These are phyloP conservation scores for Phytopythium delawarense DNA, from an alignment of 352 stramenopile genomes.

Conservation along the genomic window DNA sequence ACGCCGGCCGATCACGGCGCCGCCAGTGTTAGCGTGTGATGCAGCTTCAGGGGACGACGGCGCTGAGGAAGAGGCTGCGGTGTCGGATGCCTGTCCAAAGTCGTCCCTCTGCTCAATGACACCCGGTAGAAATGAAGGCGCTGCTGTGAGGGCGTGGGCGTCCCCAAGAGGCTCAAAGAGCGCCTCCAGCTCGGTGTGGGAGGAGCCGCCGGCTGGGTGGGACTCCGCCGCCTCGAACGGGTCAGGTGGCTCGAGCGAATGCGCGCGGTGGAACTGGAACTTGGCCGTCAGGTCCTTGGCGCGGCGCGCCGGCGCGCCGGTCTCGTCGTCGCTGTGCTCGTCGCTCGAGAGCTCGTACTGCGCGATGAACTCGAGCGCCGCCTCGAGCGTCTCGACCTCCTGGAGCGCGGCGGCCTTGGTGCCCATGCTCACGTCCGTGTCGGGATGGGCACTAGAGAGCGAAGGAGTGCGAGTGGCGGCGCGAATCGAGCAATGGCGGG, in stretches of 20 bases:
- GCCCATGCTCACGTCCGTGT: not conserved
- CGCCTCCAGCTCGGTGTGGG: not conserved
- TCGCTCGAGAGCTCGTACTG: constrained; percentile 6
- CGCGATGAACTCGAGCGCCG: constrained; percentile 8
- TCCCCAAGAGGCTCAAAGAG: not conserved
- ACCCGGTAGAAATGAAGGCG: not conserved
- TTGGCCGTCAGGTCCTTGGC: constrained; percentile 2
- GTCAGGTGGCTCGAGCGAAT: not conserved
- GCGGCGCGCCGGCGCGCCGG: not conserved
- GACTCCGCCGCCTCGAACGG: not conserved
- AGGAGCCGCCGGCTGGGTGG: not conserved
- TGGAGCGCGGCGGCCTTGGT: too few species aligned
- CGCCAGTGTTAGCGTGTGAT: not conserved
- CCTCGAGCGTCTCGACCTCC: constrained; percentile 5
- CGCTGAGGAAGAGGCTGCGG: not conserved
- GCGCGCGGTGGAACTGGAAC: not conserved
- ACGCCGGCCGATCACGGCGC: not conserved
- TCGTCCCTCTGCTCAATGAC: not conserved
- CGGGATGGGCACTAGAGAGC: not conserved
- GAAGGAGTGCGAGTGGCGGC: not conserved
- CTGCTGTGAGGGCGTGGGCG: not conserved
- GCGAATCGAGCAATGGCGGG: not conserved
- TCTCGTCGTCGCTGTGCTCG: not conserved
- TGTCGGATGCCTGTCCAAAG: not conserved
- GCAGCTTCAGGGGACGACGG: not conserved